Percentiles rank a stretch among this genome's conserved stretches.
Conservation (phyloP, 768 basidiomycete species). For the Tricholoma matsutake region DNA sequence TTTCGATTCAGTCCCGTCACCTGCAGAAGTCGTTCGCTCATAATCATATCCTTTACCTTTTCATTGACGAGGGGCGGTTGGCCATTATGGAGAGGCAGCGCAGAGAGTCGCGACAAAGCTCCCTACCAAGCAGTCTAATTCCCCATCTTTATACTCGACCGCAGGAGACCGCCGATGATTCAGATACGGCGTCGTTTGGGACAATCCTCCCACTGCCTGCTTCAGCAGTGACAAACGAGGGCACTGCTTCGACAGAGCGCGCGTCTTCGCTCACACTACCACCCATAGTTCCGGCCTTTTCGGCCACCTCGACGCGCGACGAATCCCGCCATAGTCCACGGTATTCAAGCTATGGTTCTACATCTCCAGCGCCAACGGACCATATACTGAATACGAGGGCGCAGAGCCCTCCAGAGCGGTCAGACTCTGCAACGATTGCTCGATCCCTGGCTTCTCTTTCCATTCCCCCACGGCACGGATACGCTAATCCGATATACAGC, state of each 20-base stretch:
- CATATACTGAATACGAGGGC: constrained; percentile 1
- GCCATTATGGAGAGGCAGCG: constrained; percentile 22
- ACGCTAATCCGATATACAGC: constrained; percentile 28
- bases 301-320: constrained; percentile 9
- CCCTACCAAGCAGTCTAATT: constrained; percentile 49
- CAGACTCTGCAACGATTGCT: constrained; percentile 13
- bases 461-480: constrained; percentile 19
- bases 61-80: constrained; percentile 12
- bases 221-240: constrained; percentile 10
- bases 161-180: constrained; percentile 25
- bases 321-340: constrained; percentile 6
- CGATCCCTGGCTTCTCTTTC: constrained; percentile 15
- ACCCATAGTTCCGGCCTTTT: constrained; percentile 9
- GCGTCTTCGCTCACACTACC: constrained; percentile 10
- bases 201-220: constrained; percentile 11
- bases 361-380: constrained; percentile 6
- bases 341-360: constrained; percentile 8
- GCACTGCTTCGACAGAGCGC: constrained; percentile 14
- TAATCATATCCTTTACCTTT: constrained; percentile 14
- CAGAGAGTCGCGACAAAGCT: constrained; percentile 35
- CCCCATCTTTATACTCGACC: constrained; percentile 44
- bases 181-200: constrained; percentile 17
- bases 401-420: constrained; percentile 13
- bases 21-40: constrained; percentile 17
- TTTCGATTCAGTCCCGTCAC: constrained; percentile 16